Base-by-base conservation (phyloP, 805 yeast genomes). In the Monosporozyma aerobia region DNA sequence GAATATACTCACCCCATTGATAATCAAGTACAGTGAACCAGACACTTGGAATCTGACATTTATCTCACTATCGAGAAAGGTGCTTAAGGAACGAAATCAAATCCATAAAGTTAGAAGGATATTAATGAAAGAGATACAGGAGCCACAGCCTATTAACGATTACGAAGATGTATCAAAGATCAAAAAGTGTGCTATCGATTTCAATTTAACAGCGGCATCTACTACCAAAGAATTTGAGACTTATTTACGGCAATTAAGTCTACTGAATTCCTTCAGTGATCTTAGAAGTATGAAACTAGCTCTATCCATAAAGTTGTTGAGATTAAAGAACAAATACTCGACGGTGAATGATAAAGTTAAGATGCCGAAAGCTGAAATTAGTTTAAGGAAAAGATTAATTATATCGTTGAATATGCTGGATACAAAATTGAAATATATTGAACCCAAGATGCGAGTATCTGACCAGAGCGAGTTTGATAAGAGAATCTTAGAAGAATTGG, bases 31-130 rank as follows among this genome's bases (percentile, higher is more conserved):
- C 1, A 69, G 83, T 0, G 90, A 85, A 48, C 80, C 92, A 0
- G 95, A 89, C 63, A 85, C 80, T 54, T 85, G 85, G 79, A 90
- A 90, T 63, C 78, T 80, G 52, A 61, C 75, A 43, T 73, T 89
- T 14, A 81, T 82, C 9, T 77, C 77, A 50, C 64, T 77, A 1
- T 78, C 86, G 1, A 83, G 88, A 3, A 77, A 76, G 32, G 77
- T 85, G 11, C 71, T 90, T 63, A 81, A 81, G 56, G 95, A 88
- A 60, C 72, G 90, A 52, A 78, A 78, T 39, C 88, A 87, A 60
- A 95, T 90, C 0, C 79, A 83, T 54, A 78, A 81, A 57, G 75
- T 90, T 23, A 70, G 95, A 55, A 80, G 77, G 23, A 86, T 87
- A 1, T 69, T 90, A 37, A 84, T 83, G 56, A 77, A 80, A 55